Evolutionary conservation across 495 filamentous ascomycete genomes (phyloP), one percentile per base, ranked within the genome.

Genomic region (Lophium mytilinum): DNA sequence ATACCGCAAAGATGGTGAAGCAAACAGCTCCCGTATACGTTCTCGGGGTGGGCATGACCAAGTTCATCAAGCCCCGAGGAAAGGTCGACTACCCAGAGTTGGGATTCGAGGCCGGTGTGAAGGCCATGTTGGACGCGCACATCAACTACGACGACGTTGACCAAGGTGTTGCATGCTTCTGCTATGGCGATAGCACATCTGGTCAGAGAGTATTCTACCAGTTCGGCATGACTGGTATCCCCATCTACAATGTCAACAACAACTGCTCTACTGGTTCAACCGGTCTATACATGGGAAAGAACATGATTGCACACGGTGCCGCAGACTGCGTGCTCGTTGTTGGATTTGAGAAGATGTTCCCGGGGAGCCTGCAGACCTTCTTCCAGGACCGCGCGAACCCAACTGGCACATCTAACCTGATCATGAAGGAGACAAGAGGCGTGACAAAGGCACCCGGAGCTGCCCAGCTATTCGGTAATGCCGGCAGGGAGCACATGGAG

Each of bases 131-230:
- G 3, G 93, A 98, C 69, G 93, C 93, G 0, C 82, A 93, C 40
- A 88, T 98, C 76, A 91, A 83, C 71, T 98, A 96, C 76, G 92
- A 97, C 70, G 89, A 96, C 50, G 90, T 98, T 49, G 90, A 96
- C 59, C 88, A 90, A 61, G 93, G 89, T 17, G 81, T 98, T n/a
- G 93, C 92, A 1, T 98, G 93, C 77, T 96, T 95, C 71, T 92
- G 89, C 75, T 98, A 95, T 68, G 93, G 90, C 63, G 93, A 97
- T 74, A 88, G 83, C 51, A 96, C 93, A 46, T 92, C 87, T 66
- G 93, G 93, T 24, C 93, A 98, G 78, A 84, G 93, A 47, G 90
- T 96, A 60, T 96, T 98, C 76, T 98, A 98, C 72, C 93, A 98
- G 74, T 96, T 97, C 70, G 93, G 93, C 71, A 90, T 97, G 82